Evolutionary conservation across 371 early-diverging fungal genomes (phyloP), one percentile per base, ranked within the genome.

Genomic region (Apophysomyces trapeziformis): DNA sequence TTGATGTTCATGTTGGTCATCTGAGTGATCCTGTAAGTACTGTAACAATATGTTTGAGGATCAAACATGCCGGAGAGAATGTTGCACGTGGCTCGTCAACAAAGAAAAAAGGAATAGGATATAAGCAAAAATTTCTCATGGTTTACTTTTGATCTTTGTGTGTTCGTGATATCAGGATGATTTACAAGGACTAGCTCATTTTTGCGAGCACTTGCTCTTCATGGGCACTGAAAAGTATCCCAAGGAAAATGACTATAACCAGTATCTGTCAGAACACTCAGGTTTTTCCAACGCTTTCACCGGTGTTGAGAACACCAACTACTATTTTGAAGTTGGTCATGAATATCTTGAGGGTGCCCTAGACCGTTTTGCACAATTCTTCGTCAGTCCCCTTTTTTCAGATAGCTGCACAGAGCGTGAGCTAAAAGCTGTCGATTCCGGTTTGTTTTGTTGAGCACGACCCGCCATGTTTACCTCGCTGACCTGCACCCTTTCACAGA

Each of bases 211-310:
- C 76, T 75, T 99, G 73, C 82, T 97, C 43, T 97, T 98, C 76
- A 92, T 98, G 96, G 88, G 88, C 46, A 87, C 85, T 8, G 78
- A 87, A 68, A 92, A 95, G 79, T 97, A 96, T 74, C 99, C 97
- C n/a, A 79, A 84, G 57, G 99, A 97, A 71, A 97, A 96, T 70
- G 96, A 95, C 37, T 98, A 98, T 81, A 89, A 80, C 50, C 81
- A 90, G 75, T 99, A 91, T 68, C 78, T 99, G 41, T 82, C 92
- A 8, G 87, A 87, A 56, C 93, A 99, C 70, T 93, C 94, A 44
- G 99, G 99, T 18, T 82, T 85, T 56, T 93, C 94, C 5, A 99
- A 99, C 80, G 99, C 99, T 4, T 98, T 91, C 79, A 99, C 99
- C 0, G 81, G 85, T 18, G 80, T 86, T n/a, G 94, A 95, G 61